A percentile compares a stretch with the other conserved stretches of the same genome.
Conservation (phyloP, 345 rosid genomes). For the Gossypium stocksii region DNA sequence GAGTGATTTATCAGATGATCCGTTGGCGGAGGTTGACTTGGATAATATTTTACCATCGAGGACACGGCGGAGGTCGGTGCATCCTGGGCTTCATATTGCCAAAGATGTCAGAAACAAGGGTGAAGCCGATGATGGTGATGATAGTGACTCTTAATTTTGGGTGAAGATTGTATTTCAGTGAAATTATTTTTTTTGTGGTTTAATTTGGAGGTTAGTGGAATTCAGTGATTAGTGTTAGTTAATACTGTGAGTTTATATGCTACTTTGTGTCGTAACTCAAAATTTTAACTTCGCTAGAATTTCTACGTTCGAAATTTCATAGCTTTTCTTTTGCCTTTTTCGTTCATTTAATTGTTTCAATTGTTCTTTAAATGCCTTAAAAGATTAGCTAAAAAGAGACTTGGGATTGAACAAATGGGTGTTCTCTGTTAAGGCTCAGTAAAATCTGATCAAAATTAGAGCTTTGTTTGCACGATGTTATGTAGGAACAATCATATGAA, state of each 20-base stretch:
- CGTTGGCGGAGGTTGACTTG: constrained; percentile 92
- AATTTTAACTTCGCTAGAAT: background rate
- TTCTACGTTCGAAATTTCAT: background rate
- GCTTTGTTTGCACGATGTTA: background rate
- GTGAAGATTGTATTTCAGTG: background rate
- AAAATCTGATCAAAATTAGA: constrained; percentile 5
- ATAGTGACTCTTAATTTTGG: constrained; percentile 34
- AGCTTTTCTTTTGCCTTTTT: background rate
- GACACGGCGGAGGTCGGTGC: constrained; percentile 52
- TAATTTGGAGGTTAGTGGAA: constrained; percentile 13
- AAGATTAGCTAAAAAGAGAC: background rate
- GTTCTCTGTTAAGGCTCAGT: background rate
- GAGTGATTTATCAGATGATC: constrained; percentile 83
- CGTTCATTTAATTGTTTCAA: background rate
- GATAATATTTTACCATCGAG: constrained; percentile 85
- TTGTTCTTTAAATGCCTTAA: background rate
- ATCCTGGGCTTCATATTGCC: constrained; percentile 54
- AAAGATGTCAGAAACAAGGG: constrained; percentile 22
- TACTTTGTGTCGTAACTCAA: constrained; percentile 7
- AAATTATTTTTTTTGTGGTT: constrained; percentile 1
- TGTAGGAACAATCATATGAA: background rate
- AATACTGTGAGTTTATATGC: background rate
- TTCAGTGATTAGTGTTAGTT: background rate
- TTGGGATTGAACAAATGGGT: background rate
- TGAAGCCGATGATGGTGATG: constrained; percentile 31